These are phyloP conservation scores for Kazachstania kunashirensis DNA, from an alignment of 805 yeast species.

Conservation along the genomic window DNA sequence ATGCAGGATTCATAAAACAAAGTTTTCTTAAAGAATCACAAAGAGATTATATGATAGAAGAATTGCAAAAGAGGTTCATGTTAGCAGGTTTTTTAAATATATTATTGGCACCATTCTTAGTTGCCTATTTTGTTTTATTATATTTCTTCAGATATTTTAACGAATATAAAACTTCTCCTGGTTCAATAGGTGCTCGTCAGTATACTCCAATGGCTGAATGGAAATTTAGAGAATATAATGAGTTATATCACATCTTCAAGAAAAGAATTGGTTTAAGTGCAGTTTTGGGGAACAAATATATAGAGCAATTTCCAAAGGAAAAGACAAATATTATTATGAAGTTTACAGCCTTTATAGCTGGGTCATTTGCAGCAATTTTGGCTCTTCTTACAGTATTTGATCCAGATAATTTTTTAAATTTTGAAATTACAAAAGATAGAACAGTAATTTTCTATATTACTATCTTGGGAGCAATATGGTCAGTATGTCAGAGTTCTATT, in stretches of 20 bases:
- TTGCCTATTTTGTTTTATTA: constrained; percentile 68
- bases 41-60: constrained; percentile 54
- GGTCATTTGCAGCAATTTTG: constrained; percentile 82
- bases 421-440: constrained; percentile 74
- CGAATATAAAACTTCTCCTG: constrained; percentile 83
- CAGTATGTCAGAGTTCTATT: constrained; percentile 63
- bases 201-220: constrained; percentile 93
- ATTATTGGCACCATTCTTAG: constrained; percentile 75
- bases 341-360: constrained; percentile 65
- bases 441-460: constrained; percentile 84
- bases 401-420: constrained; percentile 82
- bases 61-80: constrained; percentile 68
- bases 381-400: constrained; percentile 71
- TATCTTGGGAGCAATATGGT: constrained; percentile 79
- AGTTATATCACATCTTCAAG: constrained; percentile 78
- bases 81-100: constrained; percentile 83
- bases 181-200: constrained; percentile 70
- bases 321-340: constrained; percentile 44
- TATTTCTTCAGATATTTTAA: constrained; percentile 88
- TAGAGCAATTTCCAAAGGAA: constrained; percentile 88
- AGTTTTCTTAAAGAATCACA: constrained; percentile 61
- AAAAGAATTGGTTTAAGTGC: constrained; percentile 68
- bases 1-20: constrained; percentile 70
- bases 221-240: constrained; percentile 91
- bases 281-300: constrained; percentile 71